Evolutionary conservation across 73 alveolate species (phyloP).

Genomic region (Paramecium pentaurelia): DNA sequence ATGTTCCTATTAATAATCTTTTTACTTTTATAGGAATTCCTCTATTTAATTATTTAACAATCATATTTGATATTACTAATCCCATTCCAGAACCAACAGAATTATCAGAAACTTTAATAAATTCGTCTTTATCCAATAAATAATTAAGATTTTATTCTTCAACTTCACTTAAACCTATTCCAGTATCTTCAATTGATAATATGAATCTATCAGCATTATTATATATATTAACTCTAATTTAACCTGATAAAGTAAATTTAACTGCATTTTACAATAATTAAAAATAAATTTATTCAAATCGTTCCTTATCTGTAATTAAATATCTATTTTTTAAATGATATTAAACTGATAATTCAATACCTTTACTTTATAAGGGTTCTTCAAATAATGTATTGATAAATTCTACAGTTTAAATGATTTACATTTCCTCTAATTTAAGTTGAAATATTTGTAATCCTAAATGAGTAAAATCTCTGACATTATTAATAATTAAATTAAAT

Average conservation of each 20-base stretch:
- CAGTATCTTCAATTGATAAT: neutral
- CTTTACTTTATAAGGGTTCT: neutral
- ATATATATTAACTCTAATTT: neutral
- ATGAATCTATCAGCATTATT: neutral
- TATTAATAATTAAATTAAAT: neutral
- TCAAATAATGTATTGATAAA: neutral
- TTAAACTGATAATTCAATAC: neutral
- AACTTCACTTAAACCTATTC: neutral
- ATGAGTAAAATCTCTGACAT: neutral
- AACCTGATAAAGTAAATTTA: neutral
- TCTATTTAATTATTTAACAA: neutral
- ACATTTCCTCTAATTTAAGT: neutral
- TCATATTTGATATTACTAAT: neutral
- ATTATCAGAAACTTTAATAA: neutral
- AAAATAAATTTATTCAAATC: neutral
- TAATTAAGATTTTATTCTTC: neutral
- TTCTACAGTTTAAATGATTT: neutral
- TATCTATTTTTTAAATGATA: neutral
- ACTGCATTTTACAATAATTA: neutral
- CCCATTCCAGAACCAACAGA: constrained; percentile 35
- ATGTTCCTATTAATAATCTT: neutral
- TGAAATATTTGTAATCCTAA: neutral
- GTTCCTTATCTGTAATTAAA: neutral
- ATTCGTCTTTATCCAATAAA: neutral
- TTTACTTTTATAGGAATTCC: neutral